Evolutionary conservation across 768 basidiomycete genomes (phyloP).

Genomic region (Amanita brunnescens): DNA sequence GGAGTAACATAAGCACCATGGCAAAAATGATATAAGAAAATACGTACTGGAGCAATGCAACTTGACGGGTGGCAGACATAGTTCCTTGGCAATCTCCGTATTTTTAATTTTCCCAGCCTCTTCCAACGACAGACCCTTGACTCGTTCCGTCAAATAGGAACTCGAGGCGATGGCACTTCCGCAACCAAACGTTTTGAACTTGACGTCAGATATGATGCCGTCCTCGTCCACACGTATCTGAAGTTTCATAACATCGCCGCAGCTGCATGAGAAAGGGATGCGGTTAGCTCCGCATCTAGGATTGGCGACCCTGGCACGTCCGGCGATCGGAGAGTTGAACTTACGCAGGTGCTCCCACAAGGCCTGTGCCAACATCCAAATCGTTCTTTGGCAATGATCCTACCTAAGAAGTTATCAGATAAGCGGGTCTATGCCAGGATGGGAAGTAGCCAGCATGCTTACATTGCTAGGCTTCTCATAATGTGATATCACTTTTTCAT

Average conservation of each 20-base stretch:
- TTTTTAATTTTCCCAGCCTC: slow-evolving; percentile 97
- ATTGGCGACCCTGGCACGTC: slow-evolving; percentile 6
- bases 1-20: slow-evolving; percentile 10
- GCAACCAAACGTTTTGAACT: slow-evolving; percentile 99
- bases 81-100: slow-evolving; percentile 97
- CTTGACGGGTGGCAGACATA: slow-evolving; percentile 93
- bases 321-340: slow-evolving; percentile 21
- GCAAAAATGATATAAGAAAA: background rate
- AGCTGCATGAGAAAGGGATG: slow-evolving; percentile 36
- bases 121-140: slow-evolving; percentile 88
- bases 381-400: slow-evolving; percentile 93
- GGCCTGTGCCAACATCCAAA: slow-evolving; percentile 88
- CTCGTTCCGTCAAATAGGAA: slow-evolving; percentile 98
- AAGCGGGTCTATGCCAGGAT: slow-evolving; percentile 26
- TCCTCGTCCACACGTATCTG: slow-evolving; percentile 96
- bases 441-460: slow-evolving; percentile 30
- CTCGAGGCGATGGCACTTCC: slow-evolving; percentile 97
- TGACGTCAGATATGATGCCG: slow-evolving; percentile 95
- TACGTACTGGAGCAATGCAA: slow-evolving; percentile 85
- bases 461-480: slow-evolving; percentile 98
- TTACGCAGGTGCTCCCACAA: slow-evolving; percentile 95
- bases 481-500: slow-evolving; percentile 95
- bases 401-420: slow-evolving; percentile 75
- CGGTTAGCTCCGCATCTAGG: slow-evolving; percentile 23
- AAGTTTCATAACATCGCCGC: slow-evolving; percentile 99